Percentiles rank a stretch among this genome's conserved stretches.
phyloP scores from a whole-genome alignment of 2,329 filamentous ascomycete genomes.

The Sporothrix dimorphospora region DNA sequence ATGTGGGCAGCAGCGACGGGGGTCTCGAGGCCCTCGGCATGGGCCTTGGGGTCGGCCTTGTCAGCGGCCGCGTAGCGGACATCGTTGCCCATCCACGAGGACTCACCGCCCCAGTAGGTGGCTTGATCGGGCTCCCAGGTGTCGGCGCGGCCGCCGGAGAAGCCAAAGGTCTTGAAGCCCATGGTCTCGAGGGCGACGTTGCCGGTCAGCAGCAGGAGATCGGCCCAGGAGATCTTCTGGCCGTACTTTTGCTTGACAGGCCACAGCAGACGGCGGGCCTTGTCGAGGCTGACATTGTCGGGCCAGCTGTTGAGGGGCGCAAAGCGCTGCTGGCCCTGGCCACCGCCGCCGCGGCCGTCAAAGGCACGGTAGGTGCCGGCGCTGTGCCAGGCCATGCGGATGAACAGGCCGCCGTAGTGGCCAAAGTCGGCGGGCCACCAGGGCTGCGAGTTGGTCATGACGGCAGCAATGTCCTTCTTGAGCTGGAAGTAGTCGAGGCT shows the following conservation, averaged over 20 bases:
- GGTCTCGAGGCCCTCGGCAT: conserved; percentile 64
- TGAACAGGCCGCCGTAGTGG: conserved; percentile 78
- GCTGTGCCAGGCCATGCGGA: conserved; percentile 82
- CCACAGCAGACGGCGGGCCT: conserved; percentile 77
- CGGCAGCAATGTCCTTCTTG: conserved; percentile 71
- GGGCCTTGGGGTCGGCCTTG: conserved; percentile 45
- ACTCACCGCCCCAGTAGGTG: conserved; percentile 77
- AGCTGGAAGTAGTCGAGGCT: conserved; percentile 52
- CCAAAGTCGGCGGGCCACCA: conserved; percentile 84
- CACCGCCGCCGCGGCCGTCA: conserved; percentile 75
- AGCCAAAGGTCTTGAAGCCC: conserved; percentile 74
- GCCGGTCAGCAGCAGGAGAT: conserved; percentile 70
- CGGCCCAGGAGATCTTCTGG: conserved; percentile 80
- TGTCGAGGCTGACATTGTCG: conserved; percentile 77
- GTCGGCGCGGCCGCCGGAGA: conserved; percentile 71
- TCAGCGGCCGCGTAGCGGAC: conserved; percentile 64
- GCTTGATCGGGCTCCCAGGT: conserved; percentile 77
- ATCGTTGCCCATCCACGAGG: conserved; percentile 74
- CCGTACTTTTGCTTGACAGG: conserved; percentile 86
- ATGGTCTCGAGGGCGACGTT: conserved; percentile 79
- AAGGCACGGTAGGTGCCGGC: conserved; percentile 76
- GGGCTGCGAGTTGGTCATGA: conserved; percentile 79
- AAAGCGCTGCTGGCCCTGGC: conserved; percentile 76
- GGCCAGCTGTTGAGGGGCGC: conserved; percentile 83
- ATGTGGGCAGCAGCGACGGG: conserved; percentile 71